phyloP scores from a whole-genome alignment of 2,329 filamentous ascomycete species.

The Aaosphaeria pasadenensis region DNA sequence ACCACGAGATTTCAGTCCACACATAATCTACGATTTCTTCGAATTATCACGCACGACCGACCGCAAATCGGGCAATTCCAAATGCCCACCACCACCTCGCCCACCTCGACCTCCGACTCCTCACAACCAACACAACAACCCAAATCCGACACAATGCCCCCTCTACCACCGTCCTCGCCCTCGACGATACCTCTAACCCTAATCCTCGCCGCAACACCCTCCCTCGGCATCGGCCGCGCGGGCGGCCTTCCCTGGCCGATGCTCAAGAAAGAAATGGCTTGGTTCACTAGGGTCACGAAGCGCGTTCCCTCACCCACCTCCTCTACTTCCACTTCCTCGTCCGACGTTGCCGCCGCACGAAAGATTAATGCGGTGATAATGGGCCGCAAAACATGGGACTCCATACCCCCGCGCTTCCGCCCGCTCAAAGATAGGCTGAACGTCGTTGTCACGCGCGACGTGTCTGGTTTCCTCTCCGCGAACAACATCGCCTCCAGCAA shows the following conservation, averaged over 20 bases:
- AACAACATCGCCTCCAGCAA: too few relatives aligned
- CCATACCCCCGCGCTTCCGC: constrained; percentile 73
- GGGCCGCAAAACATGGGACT: constrained; percentile 97
- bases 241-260: constrained; percentile 86
- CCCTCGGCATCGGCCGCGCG: constrained; percentile 80
- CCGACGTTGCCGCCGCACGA: constrained; percentile 1
- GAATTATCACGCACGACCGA: not conserved
- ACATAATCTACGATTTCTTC: not conserved
- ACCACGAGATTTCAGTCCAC: too few relatives aligned
- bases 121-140: constrained; percentile 1
- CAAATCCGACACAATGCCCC: constrained; percentile 12
- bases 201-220: constrained; percentile 87
- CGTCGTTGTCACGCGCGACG: constrained; percentile 68
- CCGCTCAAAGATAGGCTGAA: constrained; percentile 80
- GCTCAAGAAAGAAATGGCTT: constrained; percentile 87
- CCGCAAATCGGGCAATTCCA: not conserved
- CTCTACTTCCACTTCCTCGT: not conserved
- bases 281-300: constrained; percentile 88
- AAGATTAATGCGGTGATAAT: constrained; percentile 73
- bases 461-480: constrained; percentile 4
- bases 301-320: constrained; percentile 40
- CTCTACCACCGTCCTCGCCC: constrained; percentile 7
- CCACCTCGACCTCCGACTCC: constrained; percentile 1
- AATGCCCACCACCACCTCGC: not conserved
- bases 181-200: constrained; percentile 67